Base-by-base conservation (phyloP, 2,329 filamentous ascomycete genomes). In the Alternaria brassicae region DNA sequence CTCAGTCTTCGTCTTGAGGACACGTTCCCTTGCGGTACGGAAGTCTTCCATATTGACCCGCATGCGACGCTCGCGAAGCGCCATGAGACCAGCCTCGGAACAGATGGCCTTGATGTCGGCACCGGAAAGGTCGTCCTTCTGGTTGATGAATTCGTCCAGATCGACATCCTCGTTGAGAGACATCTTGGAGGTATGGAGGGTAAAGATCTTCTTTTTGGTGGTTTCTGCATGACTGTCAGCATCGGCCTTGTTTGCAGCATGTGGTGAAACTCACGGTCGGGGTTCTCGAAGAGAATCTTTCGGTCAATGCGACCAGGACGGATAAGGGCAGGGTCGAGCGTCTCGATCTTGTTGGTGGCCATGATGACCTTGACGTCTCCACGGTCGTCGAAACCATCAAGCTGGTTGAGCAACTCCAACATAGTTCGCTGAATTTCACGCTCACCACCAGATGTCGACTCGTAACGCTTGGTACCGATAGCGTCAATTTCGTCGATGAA, bases 341-440 rank as follows among this genome's bases (percentile, higher is more conserved):
- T 96, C 70, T 99, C 96, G 69, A 99, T 99, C 87, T 99, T 99
- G 88, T 99, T 99, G 68, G 95, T 99, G 12, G 95, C 96, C 93
- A 99, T 98, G 79, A 99, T 94, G 62, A 99, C 95, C 84, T 99
- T 99, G 80, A 99, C 94, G 77, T 99, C 95, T 70, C 95, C 96
- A 61, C 95, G 91, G 79, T 99, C 96, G 76, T 99, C 95, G 81
- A 99, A 99, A 72, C 95, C 95, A 77, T 99, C 95, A 8, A 99
- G 89, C 82, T 99, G 95, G 81, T 99, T 99, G 40, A 99, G 89
- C 54, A 99, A 87, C 77, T 99, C 95, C 79, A 99, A 83, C 95
- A 99, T 99, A 48, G 95, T 99, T 78, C 95, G 89, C 82, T 99
- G 95, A 37, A 99, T 92, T 80, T 99, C 95, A 69, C 94, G 91